Percentiles rank a stretch among this genome's conserved stretches.
phyloP scores from a whole-genome alignment of 2,329 filamentous ascomycete species.

The Penicillium brevicompactum region DNA sequence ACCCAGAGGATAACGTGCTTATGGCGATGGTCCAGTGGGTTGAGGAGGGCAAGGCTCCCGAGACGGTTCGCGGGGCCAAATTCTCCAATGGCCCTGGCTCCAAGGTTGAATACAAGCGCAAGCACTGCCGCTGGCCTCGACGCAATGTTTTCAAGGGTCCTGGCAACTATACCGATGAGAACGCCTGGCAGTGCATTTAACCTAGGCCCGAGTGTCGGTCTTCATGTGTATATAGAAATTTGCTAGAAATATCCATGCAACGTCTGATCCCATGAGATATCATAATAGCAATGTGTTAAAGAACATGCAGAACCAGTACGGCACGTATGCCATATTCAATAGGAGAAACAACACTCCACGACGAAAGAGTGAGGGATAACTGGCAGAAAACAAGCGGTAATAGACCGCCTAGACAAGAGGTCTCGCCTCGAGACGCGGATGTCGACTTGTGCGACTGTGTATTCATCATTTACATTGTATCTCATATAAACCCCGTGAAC shows the following conservation, averaged over 20 bases:
- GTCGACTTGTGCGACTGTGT: not conserved
- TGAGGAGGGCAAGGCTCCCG: constrained; percentile 45
- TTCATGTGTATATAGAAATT: not conserved
- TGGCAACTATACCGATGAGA: constrained; percentile 36
- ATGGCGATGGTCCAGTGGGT: constrained; percentile 54
- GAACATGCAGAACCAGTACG: not conserved
- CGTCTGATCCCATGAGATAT: not conserved
- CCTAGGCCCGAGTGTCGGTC: no score
- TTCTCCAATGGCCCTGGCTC: constrained; percentile 43
- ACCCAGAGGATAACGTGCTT: constrained; percentile 51
- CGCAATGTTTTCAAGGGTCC: constrained; percentile 36
- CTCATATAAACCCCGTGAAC: not conserved
- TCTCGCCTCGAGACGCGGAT: not conserved
- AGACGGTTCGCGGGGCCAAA: constrained; percentile 48
- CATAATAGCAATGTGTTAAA: not conserved
- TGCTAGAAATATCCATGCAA: not conserved
- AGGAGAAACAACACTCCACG: not conserved
- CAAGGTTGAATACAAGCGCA: constrained; percentile 47
- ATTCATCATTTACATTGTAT: not conserved
- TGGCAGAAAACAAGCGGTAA: not conserved
- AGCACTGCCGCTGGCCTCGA: constrained; percentile 48
- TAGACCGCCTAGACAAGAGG: not conserved
- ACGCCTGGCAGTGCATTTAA: constrained; percentile 37
- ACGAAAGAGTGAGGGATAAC: not conserved
- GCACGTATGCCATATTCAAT: no score